These are phyloP conservation scores for Yarrowia phangngaensis DNA, from an alignment of 805 yeast species.

Conservation along the genomic window DNA sequence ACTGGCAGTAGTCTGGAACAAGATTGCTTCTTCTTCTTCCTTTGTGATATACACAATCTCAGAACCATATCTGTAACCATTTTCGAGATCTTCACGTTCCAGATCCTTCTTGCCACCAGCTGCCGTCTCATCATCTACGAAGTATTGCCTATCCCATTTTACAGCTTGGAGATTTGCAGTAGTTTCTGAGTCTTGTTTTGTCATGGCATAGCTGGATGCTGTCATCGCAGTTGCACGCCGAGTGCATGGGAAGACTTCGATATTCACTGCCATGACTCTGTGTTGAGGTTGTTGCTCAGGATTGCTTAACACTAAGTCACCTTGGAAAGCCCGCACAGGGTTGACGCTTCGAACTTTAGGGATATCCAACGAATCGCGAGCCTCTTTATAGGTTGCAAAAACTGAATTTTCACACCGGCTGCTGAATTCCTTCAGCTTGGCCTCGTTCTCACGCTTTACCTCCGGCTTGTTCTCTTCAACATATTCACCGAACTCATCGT, in stretches of 20 bases:
- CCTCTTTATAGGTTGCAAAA: conserved; percentile 30
- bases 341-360: conserved; percentile 42
- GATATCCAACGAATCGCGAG: conserved; percentile 28
- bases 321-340: conserved; percentile 49
- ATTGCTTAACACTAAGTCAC: conserved; percentile 49
- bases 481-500: conserved; percentile 1
- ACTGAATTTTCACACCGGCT: conserved; percentile 24
- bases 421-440: conserved; percentile 1
- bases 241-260: conserved; percentile 31
- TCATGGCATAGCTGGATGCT: conserved; percentile 22
- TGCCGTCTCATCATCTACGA: conserved; percentile 34
- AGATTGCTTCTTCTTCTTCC: conserved; percentile 43
- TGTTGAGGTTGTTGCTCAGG: conserved; percentile 36
- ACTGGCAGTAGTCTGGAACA: conserved; percentile 47
- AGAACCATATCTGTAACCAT: conserved; percentile 66
- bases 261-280: conserved; percentile 32
- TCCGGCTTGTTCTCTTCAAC: conserved; percentile 12
- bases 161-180: conserved; percentile 15
- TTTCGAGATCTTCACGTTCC: conserved; percentile 45
- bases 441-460: conserved; percentile 21
- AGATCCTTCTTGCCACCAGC: conserved; percentile 37
- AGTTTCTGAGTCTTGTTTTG: not conserved
- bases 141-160: conserved; percentile 29
- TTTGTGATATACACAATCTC: conserved; percentile 53
- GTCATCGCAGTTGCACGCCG: conserved; percentile 29